Conservation (phyloP, 257 asterid species). For the Marsdenia floribunda region DNA sequence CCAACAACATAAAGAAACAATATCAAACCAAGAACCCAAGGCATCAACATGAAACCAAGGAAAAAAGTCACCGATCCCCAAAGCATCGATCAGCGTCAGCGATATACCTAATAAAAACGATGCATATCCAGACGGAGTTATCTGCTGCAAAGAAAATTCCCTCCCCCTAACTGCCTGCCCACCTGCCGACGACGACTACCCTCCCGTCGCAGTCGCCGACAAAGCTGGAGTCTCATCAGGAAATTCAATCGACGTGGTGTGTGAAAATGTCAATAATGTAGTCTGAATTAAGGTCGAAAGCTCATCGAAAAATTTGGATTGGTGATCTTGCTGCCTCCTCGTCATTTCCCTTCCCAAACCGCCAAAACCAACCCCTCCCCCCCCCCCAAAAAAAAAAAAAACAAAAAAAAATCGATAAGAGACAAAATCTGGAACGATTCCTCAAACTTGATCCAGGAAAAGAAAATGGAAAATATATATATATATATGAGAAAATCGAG, state of each 20-base stretch:
- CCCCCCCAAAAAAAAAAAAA: not conserved
- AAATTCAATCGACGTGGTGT: slow-evolving; percentile 22
- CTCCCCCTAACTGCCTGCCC: slow-evolving; percentile 2
- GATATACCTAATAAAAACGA: slow-evolving; percentile 72
- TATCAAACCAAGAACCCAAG: slow-evolving; percentile 90
- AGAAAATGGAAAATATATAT: too few species aligned
- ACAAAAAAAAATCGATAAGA: not conserved
- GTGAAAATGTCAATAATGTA: slow-evolving; percentile 31
- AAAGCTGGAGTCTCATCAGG: slow-evolving; percentile 17
- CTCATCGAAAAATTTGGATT: slow-evolving; percentile 34
- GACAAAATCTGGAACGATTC: not conserved
- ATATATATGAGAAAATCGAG: slow-evolving; percentile 33
- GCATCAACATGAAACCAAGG: slow-evolving; percentile 87
- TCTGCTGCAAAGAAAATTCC: slow-evolving; percentile 38
- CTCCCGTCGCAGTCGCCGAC: not conserved
- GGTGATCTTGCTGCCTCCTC: slow-evolving; percentile 36
- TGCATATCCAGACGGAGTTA: slow-evolving; percentile 77
- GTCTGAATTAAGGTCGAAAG: slow-evolving; percentile 34
- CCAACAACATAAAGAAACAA: slow-evolving; percentile 67
- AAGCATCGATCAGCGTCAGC: slow-evolving; percentile 60
- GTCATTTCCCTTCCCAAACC: slow-evolving; percentile 10
- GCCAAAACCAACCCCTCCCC: too few species aligned
- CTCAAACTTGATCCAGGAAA: not conserved
- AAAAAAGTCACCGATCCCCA: slow-evolving; percentile 90
- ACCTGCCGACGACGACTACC: slow-evolving; percentile 9